Evolutionary conservation across 495 filamentous ascomycete genomes (phyloP).

Genomic region (Parathielavia appendiculata): DNA sequence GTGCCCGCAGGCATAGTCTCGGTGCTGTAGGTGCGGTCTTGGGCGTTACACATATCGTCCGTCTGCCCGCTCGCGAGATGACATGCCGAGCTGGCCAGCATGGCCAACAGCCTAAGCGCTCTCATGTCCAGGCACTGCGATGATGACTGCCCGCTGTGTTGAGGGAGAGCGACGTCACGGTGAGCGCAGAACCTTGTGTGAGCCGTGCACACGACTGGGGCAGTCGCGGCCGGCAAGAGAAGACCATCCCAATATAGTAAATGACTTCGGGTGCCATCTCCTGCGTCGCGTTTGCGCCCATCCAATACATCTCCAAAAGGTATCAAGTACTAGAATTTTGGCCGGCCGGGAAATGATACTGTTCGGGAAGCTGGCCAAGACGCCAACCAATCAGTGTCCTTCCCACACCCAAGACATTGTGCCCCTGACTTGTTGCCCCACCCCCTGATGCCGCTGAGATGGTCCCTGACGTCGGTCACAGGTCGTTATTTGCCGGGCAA

Average conservation of each 20-base stretch:
- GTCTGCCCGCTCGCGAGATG: slow-evolving; percentile 10
- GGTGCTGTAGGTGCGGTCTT: slow-evolving; percentile 23
- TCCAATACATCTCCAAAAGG: slow-evolving; percentile 1
- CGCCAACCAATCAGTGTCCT: background rate
- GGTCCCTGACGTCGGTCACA: background rate
- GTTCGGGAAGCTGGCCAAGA: slow-evolving; percentile 5
- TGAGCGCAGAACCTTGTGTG: background rate
- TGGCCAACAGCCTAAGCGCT: slow-evolving; percentile 5
- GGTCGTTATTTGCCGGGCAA: background rate
- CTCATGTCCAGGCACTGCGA: background rate
- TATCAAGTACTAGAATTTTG: background rate
- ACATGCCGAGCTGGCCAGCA: slow-evolving; percentile 14
- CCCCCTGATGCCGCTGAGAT: background rate
- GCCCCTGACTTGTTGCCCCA: background rate
- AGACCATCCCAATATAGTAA: slow-evolving; percentile 5
- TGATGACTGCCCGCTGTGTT: background rate
- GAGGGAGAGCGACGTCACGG: background rate
- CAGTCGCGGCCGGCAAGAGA: background rate
- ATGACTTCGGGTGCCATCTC: background rate
- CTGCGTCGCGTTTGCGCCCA: background rate
- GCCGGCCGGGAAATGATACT: slow-evolving; percentile 1
- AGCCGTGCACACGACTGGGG: background rate
- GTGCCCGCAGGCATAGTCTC: slow-evolving; percentile 18
- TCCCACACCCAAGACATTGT: background rate
- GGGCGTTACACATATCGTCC: slow-evolving; percentile 11